Evolutionary conservation across 2,329 filamentous ascomycete genomes (phyloP).

Genomic region (Ascochyta koolunga): DNA sequence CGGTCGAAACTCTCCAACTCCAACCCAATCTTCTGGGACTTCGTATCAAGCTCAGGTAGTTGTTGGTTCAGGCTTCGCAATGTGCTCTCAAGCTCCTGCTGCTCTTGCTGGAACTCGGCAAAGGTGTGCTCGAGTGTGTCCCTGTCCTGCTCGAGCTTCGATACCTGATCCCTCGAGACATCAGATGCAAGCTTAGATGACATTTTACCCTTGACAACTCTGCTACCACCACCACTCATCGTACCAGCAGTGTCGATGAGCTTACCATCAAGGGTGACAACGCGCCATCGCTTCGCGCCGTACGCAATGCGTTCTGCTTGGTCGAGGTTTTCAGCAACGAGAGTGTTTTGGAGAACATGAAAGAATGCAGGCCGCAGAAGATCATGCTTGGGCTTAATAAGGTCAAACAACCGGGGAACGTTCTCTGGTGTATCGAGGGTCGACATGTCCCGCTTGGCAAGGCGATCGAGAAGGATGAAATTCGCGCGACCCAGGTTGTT

Average conservation of each 20-base stretch:
- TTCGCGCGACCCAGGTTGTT: conserved; percentile 96
- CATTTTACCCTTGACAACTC: conserved; percentile 92
- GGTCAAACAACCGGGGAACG: conserved; percentile 89
- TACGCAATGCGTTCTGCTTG: conserved; percentile 98
- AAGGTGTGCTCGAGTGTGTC: conserved; percentile 85
- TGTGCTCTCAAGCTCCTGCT: conserved; percentile 76
- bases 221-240: conserved; percentile 95
- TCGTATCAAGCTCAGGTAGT: conserved; percentile 84
- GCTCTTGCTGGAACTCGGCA: conserved; percentile 81
- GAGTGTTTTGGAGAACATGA: conserved; percentile 90
- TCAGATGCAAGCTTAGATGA: conserved; percentile 93
- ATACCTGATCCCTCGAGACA: conserved; percentile 84
- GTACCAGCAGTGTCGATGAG: conserved; percentile 98
- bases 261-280: conserved; percentile 93
- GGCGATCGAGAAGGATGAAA: conserved; percentile 92
- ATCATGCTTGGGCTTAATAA: conserved; percentile 87
- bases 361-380: conserved; percentile 91
- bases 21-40: conserved; percentile 86
- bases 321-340: conserved; percentile 90
- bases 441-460: conserved; percentile 78
- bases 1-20: conserved; percentile 86
- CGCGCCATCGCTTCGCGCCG: conserved; percentile 89
- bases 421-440: conserved; percentile 87
- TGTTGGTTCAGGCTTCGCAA: conserved; percentile 75
- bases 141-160: conserved; percentile 84